These are phyloP conservation scores for Tremella mesenterica DNA, from an alignment of 768 basidiomycete species.

Conservation along the genomic window DNA sequence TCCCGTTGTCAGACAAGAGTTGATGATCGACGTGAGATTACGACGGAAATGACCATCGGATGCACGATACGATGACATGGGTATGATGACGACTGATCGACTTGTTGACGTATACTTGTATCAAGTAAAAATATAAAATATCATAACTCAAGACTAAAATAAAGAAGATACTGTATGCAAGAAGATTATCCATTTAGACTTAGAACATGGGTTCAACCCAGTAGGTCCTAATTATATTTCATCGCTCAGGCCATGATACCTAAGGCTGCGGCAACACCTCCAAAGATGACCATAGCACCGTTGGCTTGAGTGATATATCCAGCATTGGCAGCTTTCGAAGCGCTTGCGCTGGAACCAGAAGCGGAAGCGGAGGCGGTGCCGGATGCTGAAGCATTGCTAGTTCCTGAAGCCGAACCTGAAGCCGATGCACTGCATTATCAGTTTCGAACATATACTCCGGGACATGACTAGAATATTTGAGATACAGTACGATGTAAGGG, in stretches of 20 bases:
- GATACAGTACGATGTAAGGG: too few species aligned
- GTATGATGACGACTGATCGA: neutral
- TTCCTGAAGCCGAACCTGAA: neutral
- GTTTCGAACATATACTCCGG: too few species aligned
- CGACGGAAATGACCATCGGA: neutral
- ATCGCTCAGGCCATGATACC: neutral
- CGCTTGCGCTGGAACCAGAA: constrained; percentile 7
- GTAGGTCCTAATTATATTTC: neutral
- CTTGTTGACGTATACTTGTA: too few species aligned
- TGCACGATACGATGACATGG: neutral
- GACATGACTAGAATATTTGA: too few species aligned
- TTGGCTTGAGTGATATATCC: neutral
- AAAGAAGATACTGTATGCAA: neutral
- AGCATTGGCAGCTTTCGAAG: constrained; percentile 9
- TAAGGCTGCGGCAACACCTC: neutral
- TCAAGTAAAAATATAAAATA: too few species aligned
- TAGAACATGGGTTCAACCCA: neutral
- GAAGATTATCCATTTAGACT: neutral
- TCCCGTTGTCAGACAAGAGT: too few species aligned
- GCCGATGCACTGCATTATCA: neutral
- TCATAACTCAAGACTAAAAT: neutral
- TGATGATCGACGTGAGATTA: neutral
- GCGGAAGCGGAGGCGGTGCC: constrained; percentile 9
- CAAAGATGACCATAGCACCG: neutral
- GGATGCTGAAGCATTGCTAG: constrained; percentile 6